Evolutionary conservation across 305 asterid genomes (phyloP).

Genomic region (Fraxinus greggii): DNA sequence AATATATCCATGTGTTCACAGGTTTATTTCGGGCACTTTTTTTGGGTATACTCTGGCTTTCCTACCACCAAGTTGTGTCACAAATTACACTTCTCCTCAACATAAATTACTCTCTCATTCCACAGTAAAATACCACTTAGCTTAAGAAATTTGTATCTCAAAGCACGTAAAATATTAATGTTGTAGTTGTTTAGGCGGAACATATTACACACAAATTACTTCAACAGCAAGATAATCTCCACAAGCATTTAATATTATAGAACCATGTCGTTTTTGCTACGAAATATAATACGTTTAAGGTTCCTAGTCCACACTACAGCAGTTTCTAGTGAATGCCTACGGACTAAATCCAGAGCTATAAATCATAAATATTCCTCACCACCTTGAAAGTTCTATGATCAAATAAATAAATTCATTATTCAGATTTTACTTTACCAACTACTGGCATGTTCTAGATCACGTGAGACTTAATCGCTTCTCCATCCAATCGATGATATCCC

Average conservation of each 20-base stretch:
- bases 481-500: constrained; percentile 95
- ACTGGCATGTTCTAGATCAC: constrained; percentile 21
- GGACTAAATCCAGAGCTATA: not conserved
- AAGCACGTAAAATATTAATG: not conserved
- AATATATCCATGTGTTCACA: no score
- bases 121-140: not conserved
- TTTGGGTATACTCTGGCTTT: not conserved
- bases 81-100: not conserved
- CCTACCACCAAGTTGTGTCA: not conserved
- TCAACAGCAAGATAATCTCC: not conserved
- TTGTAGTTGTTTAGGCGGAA: not conserved
- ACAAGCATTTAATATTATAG: not conserved
- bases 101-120: not conserved
- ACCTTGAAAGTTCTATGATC: not conserved
- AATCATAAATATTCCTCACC: not conserved
- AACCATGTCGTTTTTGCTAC: not conserved
- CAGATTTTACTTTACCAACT: not conserved
- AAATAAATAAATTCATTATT: not conserved
- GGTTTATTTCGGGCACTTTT: not conserved
- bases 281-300: not conserved
- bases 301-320: not conserved
- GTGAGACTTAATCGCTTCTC: constrained; percentile 43
- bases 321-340: not conserved
- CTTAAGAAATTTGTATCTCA: not conserved
- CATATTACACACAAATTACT: not conserved